phyloP scores from a whole-genome alignment of 106 monocot species.

The Gastrodia elata region DNA sequence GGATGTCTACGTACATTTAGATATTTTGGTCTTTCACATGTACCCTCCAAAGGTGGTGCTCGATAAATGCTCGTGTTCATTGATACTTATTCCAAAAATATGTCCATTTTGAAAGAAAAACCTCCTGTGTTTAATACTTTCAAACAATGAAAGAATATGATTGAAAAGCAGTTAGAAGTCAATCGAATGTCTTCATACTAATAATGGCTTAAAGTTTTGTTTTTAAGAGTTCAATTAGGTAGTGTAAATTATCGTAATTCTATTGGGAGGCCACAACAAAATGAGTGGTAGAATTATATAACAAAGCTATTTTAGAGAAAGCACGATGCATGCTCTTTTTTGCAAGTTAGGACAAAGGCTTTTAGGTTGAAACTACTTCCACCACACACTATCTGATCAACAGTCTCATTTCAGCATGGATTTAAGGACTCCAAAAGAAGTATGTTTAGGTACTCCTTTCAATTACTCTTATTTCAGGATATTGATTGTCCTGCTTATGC shows the following conservation, averaged over 20 bases:
- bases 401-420: not conserved
- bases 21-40: not conserved
- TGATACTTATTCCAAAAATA: not conserved
- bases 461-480: not conserved
- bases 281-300: not conserved
- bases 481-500: not conserved
- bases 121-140: not conserved
- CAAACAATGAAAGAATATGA: not conserved
- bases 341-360: not conserved
- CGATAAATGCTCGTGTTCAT: not conserved
- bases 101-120: not conserved
- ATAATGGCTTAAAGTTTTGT: not conserved
- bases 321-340: not conserved
- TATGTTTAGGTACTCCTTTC: not conserved
- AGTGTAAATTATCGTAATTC: not conserved
- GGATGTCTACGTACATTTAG: not conserved
- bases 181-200: not conserved
- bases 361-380: not conserved
- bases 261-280: not conserved
- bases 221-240: not conserved
- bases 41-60: not conserved
- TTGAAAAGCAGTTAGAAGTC: not conserved
- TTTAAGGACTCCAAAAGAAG: slow-evolving; percentile 3
- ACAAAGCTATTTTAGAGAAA: not conserved
- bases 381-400: not conserved